Base-by-base conservation (phyloP, 352 stramenopile species). In the Globisporangium spiculum region DNA sequence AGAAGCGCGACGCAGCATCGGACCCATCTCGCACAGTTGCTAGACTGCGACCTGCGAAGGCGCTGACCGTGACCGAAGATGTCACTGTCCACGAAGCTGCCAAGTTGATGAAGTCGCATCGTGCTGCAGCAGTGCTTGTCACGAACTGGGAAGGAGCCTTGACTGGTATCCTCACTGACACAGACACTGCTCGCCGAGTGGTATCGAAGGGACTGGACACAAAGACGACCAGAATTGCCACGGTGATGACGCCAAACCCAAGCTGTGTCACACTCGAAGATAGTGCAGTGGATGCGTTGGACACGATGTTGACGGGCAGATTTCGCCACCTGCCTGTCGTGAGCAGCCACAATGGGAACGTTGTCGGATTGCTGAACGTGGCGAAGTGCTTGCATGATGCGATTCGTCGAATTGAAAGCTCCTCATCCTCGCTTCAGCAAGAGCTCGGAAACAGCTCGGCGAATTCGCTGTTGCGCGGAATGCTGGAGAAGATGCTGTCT, bases 361-460 rank as follows among this genome's bases (percentile, higher is more conserved):
- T 99, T 46, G 92, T 98, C 16, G 98, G 98, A 12, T 68, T 99
- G 12, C 80, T 99, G 12, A 98, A 99, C 68, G 98, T 99, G 60
- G 96, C 96, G 1, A 99, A 99, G 80, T 99, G 97, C 67, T 74
- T 99, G 60, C 97, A 99, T 75, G 97, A 99, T 82, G 97, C 97
- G 2, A 99, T 99, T 71, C 87, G 84, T n/a, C 97, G 97, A 61
- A 93, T 99, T 44, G 98, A 99, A 61, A 89, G 79, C 41, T 88
- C 89, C 53, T 91, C 86, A n/a, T 83, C 85, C 4, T 81, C 84
- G 30, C 73, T 94, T 10, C 85, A 96, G 67, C 83, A 96, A 69
- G 85, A 96, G 55, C 71, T 94, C 20, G 85, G 81, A 9, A 86
- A 81, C 44, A 88, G 73, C 34, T 72, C 71, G 0, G 64, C 84